These are phyloP conservation scores for Stagonosporopsis cucurbitacearum DNA, from an alignment of 2,329 filamentous ascomycete genomes.

Conservation along the genomic window DNA sequence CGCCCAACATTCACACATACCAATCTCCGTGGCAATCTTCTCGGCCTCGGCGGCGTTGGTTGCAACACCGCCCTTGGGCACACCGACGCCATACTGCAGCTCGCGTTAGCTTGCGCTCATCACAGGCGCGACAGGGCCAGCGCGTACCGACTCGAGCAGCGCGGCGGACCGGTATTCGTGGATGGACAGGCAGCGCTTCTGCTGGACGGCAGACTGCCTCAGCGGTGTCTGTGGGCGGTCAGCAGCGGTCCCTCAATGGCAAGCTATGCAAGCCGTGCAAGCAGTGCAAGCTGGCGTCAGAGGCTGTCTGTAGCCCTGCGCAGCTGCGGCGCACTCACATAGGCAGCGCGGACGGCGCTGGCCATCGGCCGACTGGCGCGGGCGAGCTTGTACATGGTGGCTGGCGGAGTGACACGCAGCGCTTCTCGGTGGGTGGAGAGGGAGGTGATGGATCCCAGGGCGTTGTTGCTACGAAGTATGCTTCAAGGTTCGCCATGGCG, in stretches of 20 bases:
- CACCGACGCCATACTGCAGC: slow-evolving; percentile 86
- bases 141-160: slow-evolving; percentile 72
- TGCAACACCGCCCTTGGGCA: slow-evolving; percentile 89
- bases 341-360: slow-evolving; percentile 78
- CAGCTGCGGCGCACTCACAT: slow-evolving; percentile 61
- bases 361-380: slow-evolving; percentile 73
- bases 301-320: slow-evolving; percentile 35
- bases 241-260: slow-evolving; percentile 33
- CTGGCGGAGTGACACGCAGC: slow-evolving; percentile 38
- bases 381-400: slow-evolving; percentile 85
- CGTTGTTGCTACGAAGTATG: slow-evolving; percentile 25
- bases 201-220: slow-evolving; percentile 69
- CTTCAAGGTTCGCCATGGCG: slow-evolving; percentile 35
- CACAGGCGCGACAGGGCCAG: not conserved
- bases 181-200: slow-evolving; percentile 89
- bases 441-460: slow-evolving; percentile 34
- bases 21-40: slow-evolving; percentile 86
- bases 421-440: slow-evolving; percentile 14
- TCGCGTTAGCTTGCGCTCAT: slow-evolving; percentile 33
- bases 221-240: slow-evolving; percentile 58
- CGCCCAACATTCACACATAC: slow-evolving; percentile 54
- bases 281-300: slow-evolving; percentile 39
- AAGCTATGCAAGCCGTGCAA: too few relatives aligned
- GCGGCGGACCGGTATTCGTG: slow-evolving; percentile 98
- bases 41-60: slow-evolving; percentile 86